Percentiles rank a stretch among this genome's conserved stretches.
phyloP scores from a whole-genome alignment of 169 alveolate genomes.

The Amoebophrya sp. region DNA sequence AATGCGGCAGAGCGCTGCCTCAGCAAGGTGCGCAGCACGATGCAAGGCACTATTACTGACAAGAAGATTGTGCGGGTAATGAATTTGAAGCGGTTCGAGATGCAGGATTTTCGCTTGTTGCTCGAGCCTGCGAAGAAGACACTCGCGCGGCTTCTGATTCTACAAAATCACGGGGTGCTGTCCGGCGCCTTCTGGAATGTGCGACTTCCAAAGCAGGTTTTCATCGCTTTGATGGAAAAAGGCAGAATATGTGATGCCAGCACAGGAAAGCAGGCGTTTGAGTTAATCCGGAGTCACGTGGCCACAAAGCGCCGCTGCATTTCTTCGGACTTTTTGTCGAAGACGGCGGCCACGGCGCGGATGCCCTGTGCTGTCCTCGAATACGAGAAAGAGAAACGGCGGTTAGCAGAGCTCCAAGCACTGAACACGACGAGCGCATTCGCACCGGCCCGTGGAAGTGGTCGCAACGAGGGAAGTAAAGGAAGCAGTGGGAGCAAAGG shows the following conservation, averaged over 20 bases:
- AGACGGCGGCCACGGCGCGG: background rate
- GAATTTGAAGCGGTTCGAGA: background rate
- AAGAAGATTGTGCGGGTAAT: background rate
- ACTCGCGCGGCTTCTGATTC: background rate
- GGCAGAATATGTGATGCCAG: background rate
- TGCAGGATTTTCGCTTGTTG: background rate
- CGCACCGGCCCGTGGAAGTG: too few species aligned
- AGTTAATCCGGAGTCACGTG: background rate
- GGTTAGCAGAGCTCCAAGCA: background rate
- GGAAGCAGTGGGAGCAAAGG: too few species aligned
- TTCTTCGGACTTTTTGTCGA: background rate
- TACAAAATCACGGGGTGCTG: background rate
- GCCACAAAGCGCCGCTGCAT: background rate
- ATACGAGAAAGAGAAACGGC: background rate
- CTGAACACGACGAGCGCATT: too few species aligned
- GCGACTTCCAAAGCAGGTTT: background rate
- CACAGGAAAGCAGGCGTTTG: background rate
- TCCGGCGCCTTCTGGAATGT: background rate
- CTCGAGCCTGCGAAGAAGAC: background rate
- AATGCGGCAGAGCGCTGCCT: background rate
- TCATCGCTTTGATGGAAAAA: background rate
- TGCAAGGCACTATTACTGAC: background rate
- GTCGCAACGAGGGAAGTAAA: too few species aligned
- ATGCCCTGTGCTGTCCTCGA: background rate
- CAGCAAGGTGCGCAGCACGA: background rate